Percentiles rank a stretch among this genome's conserved stretches.
Conservation (phyloP, 768 basidiomycete genomes). For the Boletus rubescentipes region DNA sequence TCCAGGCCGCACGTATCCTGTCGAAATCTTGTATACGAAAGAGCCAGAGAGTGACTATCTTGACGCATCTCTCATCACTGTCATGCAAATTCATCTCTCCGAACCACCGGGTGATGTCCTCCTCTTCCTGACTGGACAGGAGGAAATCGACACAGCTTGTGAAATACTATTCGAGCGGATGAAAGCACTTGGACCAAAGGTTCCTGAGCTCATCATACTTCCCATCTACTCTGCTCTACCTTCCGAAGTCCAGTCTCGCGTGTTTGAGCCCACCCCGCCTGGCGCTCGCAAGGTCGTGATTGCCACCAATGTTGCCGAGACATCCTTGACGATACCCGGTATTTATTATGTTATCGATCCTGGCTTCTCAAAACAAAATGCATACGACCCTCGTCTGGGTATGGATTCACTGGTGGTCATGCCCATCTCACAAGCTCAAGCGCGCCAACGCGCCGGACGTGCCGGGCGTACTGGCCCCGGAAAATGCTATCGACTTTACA, state of each 20-base stretch:
- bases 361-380: constrained; percentile 98
- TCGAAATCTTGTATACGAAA: constrained; percentile 97
- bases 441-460: constrained; percentile 91
- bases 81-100: constrained; percentile 99
- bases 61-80: constrained; percentile 96
- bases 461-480: constrained; percentile 98
- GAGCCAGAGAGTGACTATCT: constrained; percentile 98
- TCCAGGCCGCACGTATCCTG: constrained; percentile 98
- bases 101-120: constrained; percentile 96
- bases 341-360: constrained; percentile 99
- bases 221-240: constrained; percentile 98
- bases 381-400: constrained; percentile 93
- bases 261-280: constrained; percentile 97
- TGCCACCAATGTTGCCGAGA: constrained; percentile 99
- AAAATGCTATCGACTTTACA: constrained; percentile 97
- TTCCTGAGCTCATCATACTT: constrained; percentile 93
- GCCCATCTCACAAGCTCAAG: constrained; percentile 98
- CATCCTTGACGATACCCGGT: constrained; percentile 95
- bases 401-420: constrained; percentile 99
- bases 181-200: constrained; percentile 98
- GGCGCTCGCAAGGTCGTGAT: constrained; percentile 99
- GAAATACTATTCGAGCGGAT: constrained; percentile 98
- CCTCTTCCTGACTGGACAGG: constrained; percentile 97
- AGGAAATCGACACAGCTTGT: constrained; percentile 97
- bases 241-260: constrained; percentile 95